Evolutionary conservation across 495 filamentous ascomycete genomes (phyloP).

Genomic region (Amniculicola lignicola): DNA sequence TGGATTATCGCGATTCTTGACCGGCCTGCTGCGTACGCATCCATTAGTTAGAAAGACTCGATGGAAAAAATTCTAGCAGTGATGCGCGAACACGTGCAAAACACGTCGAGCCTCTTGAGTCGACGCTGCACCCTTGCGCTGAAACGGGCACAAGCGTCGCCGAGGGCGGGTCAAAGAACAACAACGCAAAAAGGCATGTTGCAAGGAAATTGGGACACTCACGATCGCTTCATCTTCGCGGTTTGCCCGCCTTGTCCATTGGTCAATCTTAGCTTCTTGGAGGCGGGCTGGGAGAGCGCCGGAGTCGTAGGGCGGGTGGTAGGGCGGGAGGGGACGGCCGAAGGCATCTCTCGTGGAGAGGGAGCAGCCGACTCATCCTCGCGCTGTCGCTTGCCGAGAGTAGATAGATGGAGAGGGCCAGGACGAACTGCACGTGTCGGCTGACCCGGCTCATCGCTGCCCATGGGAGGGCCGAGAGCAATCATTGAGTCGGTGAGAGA

Average conservation of each 20-base stretch:
- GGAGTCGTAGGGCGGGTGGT: constrained; percentile 28
- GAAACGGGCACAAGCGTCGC: constrained; percentile 6
- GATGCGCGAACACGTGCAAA: constrained; percentile 14
- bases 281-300: constrained; percentile 6
- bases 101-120: constrained; percentile 19
- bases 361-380: constrained; percentile 11
- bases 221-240: constrained; percentile 34
- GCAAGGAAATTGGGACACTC: constrained; percentile 16
- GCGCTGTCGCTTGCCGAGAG: constrained; percentile 11
- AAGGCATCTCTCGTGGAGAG: constrained; percentile 17
- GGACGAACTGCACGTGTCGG: constrained; percentile 4
- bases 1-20: constrained; percentile 33
- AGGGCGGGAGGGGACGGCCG: too few species aligned
- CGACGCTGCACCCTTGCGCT: constrained; percentile 12
- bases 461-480: constrained; percentile 22
- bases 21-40: constrained; percentile 24
- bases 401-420: background rate
- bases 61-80: background rate
- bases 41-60: constrained; percentile 20
- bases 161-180: background rate
- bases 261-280: constrained; percentile 26
- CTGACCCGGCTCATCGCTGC: constrained; percentile 3
- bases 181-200: constrained; percentile 18
- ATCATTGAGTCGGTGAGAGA: constrained; percentile 22
- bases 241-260: constrained; percentile 24